Base-by-base conservation (phyloP, 1,284 basidiomycete genomes). In the Cutaneotrichosporon sp. region DNA sequence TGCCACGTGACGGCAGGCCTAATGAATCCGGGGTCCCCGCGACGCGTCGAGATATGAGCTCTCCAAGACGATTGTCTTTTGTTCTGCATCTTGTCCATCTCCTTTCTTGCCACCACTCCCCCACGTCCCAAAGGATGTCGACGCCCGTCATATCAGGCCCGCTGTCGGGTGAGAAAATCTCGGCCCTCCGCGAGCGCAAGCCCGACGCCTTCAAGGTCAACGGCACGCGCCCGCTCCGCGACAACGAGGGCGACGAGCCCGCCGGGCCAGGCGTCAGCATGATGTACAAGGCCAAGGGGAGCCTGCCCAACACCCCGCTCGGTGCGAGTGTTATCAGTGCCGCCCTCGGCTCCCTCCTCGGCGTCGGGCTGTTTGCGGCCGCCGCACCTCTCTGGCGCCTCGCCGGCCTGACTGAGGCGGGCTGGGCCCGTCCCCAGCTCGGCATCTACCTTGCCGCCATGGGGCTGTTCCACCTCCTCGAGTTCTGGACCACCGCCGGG, bases 401-500 rank as follows among this genome's bases (percentile, higher is more conserved):
- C 2, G 4, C 70, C 1, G 68, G 68, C 6, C 56, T 68, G 14
- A 68, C 66, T 5, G 77, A 77, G 36, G 89, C 86, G 66, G 45
- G 49, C 83, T 90, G 89, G 86, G 78, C 85, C 0, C 89, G 87
- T 22, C 86, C 87, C 54, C 89, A 90, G 74, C 82, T 95, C 1
- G 91, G 89, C 0, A 87, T 91, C 76, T 97, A 93, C 77, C 67
- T 90, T 43, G 86, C 88, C 27, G 83, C 88, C 1, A 92, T 91
- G 89, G 84, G 89, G 1, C 80, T 83, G 36, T 99, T 99, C 75
- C 97, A 99, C 74, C 89, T 94, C 85, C 87, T 86, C 42, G 97
- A 99, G 77, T 99, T 95, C 75, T 89, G 89, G 56, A 92, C 95
- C 8, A 98, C 97, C 4, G 94, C 95, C 1, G 90, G 91, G 20